phyloP scores from a whole-genome alignment of 2,329 filamentous ascomycete genomes.

The Diaporthe helianthi region DNA sequence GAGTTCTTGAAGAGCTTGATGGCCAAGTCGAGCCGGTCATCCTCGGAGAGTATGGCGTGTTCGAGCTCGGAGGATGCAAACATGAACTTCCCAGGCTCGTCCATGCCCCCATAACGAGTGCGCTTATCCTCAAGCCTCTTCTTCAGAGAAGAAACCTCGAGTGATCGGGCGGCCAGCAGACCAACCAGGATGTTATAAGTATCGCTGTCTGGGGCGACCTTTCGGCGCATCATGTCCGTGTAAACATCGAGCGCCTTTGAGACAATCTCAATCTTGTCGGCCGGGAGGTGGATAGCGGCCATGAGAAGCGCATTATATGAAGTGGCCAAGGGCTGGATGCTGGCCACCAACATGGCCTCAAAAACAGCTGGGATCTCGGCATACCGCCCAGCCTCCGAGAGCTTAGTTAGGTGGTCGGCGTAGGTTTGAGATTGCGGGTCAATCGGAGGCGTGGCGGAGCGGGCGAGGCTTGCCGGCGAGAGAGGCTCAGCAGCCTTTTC shows the following conservation, averaged over 20 bases:
- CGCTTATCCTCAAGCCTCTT: slow-evolving; percentile 80
- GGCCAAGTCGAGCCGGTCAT: slow-evolving; percentile 85
- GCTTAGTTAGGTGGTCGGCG: slow-evolving; percentile 78
- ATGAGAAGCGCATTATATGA: slow-evolving; percentile 93
- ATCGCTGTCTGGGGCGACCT: slow-evolving; percentile 79
- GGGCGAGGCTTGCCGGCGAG: slow-evolving; percentile 56
- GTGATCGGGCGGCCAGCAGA: slow-evolving; percentile 78
- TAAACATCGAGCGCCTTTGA: slow-evolving; percentile 95
- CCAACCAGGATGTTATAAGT: slow-evolving; percentile 90
- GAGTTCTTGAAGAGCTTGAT: slow-evolving; percentile 86
- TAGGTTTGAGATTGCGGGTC: slow-evolving; percentile 73
- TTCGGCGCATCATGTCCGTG: slow-evolving; percentile 90
- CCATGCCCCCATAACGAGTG: slow-evolving; percentile 83
- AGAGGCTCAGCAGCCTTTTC: slow-evolving; percentile 44
- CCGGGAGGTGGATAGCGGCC: slow-evolving; percentile 83
- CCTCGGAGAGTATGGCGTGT: slow-evolving; percentile 83
- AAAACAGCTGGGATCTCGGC: slow-evolving; percentile 90
- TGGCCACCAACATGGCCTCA: slow-evolving; percentile 84
- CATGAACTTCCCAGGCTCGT: slow-evolving; percentile 85
- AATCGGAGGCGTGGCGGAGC: slow-evolving; percentile 66
- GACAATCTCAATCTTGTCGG: slow-evolving; percentile 81
- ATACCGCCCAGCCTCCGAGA: slow-evolving; percentile 77
- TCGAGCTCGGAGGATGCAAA: slow-evolving; percentile 88
- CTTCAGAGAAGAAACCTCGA: slow-evolving; percentile 79
- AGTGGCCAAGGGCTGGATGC: slow-evolving; percentile 78